These are phyloP conservation scores for Penicillium macrosclerotiorum DNA, from an alignment of 495 filamentous ascomycete genomes.

Conservation along the genomic window DNA sequence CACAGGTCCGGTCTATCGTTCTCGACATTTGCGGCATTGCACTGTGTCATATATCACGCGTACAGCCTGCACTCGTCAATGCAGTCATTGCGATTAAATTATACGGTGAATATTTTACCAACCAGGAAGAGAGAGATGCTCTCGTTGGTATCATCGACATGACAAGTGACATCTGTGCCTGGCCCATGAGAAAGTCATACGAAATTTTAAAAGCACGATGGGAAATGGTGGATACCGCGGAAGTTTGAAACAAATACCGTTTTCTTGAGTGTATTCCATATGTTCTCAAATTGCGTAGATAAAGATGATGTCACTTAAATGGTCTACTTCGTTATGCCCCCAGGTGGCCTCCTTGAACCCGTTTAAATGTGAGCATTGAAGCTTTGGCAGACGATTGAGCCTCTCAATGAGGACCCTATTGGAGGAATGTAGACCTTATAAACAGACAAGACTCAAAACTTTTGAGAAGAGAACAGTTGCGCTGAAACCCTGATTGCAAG, in stretches of 20 bases:
- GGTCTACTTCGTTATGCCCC: too few relatives aligned
- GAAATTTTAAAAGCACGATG: slow-evolving; percentile 10
- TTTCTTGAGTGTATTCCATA: too few relatives aligned
- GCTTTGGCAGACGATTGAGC: too few relatives aligned
- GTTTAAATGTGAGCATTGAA: too few relatives aligned
- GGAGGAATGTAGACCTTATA: too few relatives aligned
- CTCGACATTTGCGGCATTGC: slow-evolving; percentile 26
- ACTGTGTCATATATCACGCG: slow-evolving; percentile 9
- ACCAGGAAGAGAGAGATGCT: slow-evolving; percentile 21
- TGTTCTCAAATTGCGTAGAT: too few relatives aligned
- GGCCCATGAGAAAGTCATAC: slow-evolving; percentile 20
- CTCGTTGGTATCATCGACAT: slow-evolving; percentile 15
- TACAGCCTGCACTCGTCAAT: slow-evolving; percentile 25
- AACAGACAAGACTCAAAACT: too few relatives aligned
- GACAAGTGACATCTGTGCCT: slow-evolving; percentile 15
- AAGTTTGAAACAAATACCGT: not conserved
- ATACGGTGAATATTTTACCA: slow-evolving; percentile 30
- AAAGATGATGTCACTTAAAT: too few relatives aligned
- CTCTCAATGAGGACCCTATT: too few relatives aligned
- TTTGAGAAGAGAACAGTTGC: too few relatives aligned
- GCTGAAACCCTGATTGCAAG: too few relatives aligned
- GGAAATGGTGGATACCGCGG: slow-evolving; percentile 14
- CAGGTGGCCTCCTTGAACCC: too few relatives aligned
- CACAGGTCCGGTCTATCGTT: slow-evolving; percentile 25
- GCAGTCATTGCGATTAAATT: slow-evolving; percentile 24